Evolutionary conservation across 805 yeast species (phyloP).

Genomic region (Suhomyces canberraensis): DNA sequence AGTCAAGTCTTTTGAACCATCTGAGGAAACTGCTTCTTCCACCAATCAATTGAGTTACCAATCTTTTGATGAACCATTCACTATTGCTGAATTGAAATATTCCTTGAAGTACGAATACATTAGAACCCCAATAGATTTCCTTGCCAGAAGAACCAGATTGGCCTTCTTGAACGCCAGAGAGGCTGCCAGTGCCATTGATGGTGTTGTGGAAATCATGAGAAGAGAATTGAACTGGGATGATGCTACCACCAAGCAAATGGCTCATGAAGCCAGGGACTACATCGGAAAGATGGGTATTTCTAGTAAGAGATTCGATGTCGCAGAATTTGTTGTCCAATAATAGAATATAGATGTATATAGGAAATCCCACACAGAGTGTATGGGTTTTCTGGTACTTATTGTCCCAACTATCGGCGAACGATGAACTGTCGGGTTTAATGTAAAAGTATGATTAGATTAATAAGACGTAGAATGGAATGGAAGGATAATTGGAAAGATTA

Average conservation of each 20-base stretch:
- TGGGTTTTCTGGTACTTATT: too few relatives aligned
- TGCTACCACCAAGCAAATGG: conserved; percentile 53
- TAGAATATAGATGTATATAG: background rate
- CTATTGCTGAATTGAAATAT: conserved; percentile 85
- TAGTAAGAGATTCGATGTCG: conserved; percentile 17
- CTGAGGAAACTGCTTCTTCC: conserved; percentile 19
- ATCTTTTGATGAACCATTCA: conserved; percentile 75
- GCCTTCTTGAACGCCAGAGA: conserved; percentile 88
- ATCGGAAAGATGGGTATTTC: conserved; percentile 60
- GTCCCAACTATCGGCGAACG: too few relatives aligned
- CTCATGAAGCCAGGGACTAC: conserved; percentile 49
- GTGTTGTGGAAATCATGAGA: conserved; percentile 83
- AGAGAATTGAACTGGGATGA: conserved; percentile 73
- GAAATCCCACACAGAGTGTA: too few relatives aligned
- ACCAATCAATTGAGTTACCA: conserved; percentile 42
- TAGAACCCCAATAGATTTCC: conserved; percentile 83
- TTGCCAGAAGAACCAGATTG: conserved; percentile 89
- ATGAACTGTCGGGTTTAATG: too few relatives aligned
- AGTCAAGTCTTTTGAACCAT: conserved; percentile 27
- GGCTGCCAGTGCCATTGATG: conserved; percentile 76
- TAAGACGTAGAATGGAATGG: too few relatives aligned
- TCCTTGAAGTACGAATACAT: conserved; percentile 79
- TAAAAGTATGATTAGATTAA: too few relatives aligned
- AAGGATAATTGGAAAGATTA: too few relatives aligned
- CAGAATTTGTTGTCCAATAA: conserved; percentile 16